Evolutionary conservation across 2,329 filamentous ascomycete genomes (phyloP), one percentile per base, ranked within the genome.

Genomic region (Fusarium papillatum): DNA sequence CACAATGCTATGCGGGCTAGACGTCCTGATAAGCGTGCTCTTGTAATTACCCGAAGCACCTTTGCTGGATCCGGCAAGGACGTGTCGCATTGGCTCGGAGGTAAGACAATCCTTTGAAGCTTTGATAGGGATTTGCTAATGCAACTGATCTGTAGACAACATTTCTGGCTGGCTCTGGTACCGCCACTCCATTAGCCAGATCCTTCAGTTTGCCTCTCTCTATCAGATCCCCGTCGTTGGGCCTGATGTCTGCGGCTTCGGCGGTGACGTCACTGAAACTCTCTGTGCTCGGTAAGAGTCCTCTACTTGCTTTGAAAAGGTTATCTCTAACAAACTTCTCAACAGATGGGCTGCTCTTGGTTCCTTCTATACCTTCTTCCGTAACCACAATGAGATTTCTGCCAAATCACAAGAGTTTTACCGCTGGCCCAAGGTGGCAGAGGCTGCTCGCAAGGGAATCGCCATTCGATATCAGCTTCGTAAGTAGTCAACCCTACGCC

Each of bases 161-260:
- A 69, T 80, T 75, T 90, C 78, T 7, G 75, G 74, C 29, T 94
- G 92, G 92, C 82, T 84, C 7, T 86, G 91, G 66, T 93, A 93
- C 82, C 88, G 88, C 1, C 83, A 87, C 31, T 89, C 88, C 2
- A 92, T 94, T 71, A 83, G 88, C 2, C 86, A 88, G 78, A 89
- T 92, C 83, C 82, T 93, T 36, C 87, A 88, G 3, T 94, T 94
- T 64, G 87, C 90, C 0, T 86, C 91, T 7, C 87, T 94, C 69
- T 94, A 92, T 83, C 92, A 94, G 76, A 82, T 94, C 1, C 92
- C 93, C 13, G 92, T 94, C 88, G 90, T 90, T 1, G 93, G 93
- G 16, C 88, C 90, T 4, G 95, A 97, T 71, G 92, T 95, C 0
- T 97, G 95, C 78, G 95, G 95, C 0, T 97, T 94, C 79, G 92